A percentile compares a stretch with the other conserved stretches of the same genome.
phyloP scores from a whole-genome alignment of 495 filamentous ascomycete species.

The Aspergillus hancockii region DNA sequence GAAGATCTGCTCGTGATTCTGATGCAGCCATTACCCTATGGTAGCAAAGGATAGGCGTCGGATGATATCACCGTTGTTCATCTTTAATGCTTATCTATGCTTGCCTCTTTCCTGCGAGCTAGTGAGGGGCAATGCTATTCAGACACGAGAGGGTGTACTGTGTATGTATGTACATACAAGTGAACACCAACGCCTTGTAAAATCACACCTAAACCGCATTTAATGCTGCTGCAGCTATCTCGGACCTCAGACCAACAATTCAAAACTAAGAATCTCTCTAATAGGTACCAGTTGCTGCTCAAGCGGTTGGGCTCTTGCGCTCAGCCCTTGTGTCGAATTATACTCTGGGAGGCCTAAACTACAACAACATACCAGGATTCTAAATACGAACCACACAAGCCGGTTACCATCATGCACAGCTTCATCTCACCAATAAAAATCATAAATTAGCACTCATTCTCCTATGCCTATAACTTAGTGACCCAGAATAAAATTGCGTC shows the following conservation, averaged over 20 bases:
- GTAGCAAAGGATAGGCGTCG: not conserved
- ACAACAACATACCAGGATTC: not conserved
- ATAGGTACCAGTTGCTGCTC: too few species aligned
- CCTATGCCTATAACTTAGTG: not conserved
- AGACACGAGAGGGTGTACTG: too few species aligned
- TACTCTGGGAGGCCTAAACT: not conserved
- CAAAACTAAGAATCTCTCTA: too few species aligned
- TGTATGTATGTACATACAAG: too few species aligned
- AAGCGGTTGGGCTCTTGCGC: not conserved
- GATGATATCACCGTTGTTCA: not conserved
- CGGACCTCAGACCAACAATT: too few species aligned
- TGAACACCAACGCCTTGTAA: too few species aligned
- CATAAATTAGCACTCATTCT: not conserved
- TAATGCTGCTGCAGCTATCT: too few species aligned
- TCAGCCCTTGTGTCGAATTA: not conserved
- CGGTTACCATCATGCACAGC: not conserved
- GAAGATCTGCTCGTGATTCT: not conserved
- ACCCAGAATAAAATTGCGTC: not conserved
- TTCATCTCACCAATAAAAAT: not conserved
- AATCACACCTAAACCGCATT: too few species aligned
- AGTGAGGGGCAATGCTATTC: too few species aligned
- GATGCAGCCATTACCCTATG: not conserved
- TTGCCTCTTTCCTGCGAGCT: too few species aligned
- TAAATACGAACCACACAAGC: not conserved
- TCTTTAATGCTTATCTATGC: not conserved